Evolutionary conservation across 306 rosid genomes (phyloP), one percentile per base, ranked within the genome.

Genomic region (Vachellia pachyceras): DNA sequence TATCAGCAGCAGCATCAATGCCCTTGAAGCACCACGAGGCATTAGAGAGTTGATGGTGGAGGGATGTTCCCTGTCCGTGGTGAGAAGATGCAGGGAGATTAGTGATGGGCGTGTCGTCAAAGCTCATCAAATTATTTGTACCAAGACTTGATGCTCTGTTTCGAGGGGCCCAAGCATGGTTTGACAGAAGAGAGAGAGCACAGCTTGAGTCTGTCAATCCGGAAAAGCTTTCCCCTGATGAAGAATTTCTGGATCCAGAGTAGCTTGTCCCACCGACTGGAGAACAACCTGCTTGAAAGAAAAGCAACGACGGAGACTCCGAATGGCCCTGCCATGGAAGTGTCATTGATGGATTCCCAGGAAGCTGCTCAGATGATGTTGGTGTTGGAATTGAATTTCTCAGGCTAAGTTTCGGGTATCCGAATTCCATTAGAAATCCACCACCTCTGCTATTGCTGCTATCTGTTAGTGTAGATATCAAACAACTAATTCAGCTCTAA

Each of bases 131-230:
- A 86, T 77, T 80, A 29, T 84, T 90, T 80, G 84, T 80, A 84
- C 84, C 93, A 63, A 84, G 88, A 85, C 90, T 83, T 54, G 89
- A 85, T 69, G 82, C 82, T 73, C 87, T 86, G 88, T 85, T 87
- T 88, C 91, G 82, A 73, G 94, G 87, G 87, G 83, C 92, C 97
- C 97, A 92, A 76, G 97, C 66, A 87, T 95, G 91, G 84, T 84
- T 92, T 92, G 98, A 95, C 98, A 95, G 97, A 95, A 92, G 98
- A 91, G 98, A 95, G 97, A 90, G 98, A 92, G 98, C 98, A 94
- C 98, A 90, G 83, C 87, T 92, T 72, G 95, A 92, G 91, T 91
- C 97, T 17, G 91, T 67, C 83, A 85, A 81, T 71, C 83, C 91
- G 23, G 90, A 72, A 87, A 86, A 81, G 82, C 87, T 88, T 94